Evolutionary conservation across 2,329 filamentous ascomycete species (phyloP), one percentile per base, ranked within the genome.

Genomic region (Falciphora oryzae): DNA sequence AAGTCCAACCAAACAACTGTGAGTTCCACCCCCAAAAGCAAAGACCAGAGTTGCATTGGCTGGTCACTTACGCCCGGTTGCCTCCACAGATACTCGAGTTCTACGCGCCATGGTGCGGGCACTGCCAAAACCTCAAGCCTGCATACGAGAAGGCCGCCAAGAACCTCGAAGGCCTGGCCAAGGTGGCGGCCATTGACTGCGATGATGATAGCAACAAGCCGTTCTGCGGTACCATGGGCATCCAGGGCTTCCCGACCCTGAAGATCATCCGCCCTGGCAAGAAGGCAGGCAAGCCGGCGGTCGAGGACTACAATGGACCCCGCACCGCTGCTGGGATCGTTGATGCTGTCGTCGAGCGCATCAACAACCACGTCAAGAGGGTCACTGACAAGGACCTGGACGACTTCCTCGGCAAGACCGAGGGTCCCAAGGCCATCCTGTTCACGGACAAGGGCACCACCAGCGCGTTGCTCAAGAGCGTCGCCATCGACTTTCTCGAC

Each of bases 61-160:
- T 25, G 8, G 44, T 11, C 22, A 11, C 44, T 53, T 53, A 53
- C 44, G 10, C 22, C 10, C 14, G 57, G 3, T 11, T 13, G 53
- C 25, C 50, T 56, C 22, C 59, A 8, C 69, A 88, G 83, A 83
- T 87, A 59, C 79, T 87, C 74, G 92, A 93, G 78, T 98, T 98
- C 83, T 98, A 97, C 73, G 94, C 94, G 11, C 94, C 94, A 29
- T 98, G 94, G 94, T 98, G 95, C 73, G 95, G 94, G 57, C 95
- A 98, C 79, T 99, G 95, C 81, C 85, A 97, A 79, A 97, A 90
- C 78, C 89, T 99, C 72, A 93, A 97, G 79, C 94, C 93, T 3
- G 91, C 92, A 59, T 99, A 95, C 78, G 94, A 98, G 77, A 97
- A 97, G 77, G 93, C 89, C 2, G 95, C 95, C 70, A 90, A 89